These are phyloP conservation scores for Prunus dulcis DNA, from an alignment of 306 rosid genomes.

Conservation along the genomic window DNA sequence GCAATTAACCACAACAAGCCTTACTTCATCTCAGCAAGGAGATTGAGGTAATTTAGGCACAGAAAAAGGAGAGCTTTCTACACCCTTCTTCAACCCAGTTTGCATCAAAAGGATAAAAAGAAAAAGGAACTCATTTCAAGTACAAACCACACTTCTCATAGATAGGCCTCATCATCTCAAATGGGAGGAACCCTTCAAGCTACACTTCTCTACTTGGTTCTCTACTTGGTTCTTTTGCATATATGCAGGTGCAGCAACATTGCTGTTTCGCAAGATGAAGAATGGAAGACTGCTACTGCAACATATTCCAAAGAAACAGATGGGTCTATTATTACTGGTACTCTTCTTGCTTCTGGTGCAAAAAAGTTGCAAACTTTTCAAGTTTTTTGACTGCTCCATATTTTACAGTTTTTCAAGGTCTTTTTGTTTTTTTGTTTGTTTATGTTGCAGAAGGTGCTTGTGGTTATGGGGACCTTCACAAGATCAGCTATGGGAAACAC, in stretches of 20 bases:
- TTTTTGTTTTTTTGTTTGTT: background rate
- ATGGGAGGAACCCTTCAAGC: slow-evolving; percentile 65
- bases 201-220: slow-evolving; percentile 49
- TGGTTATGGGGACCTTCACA: slow-evolving; percentile 96
- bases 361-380: background rate
- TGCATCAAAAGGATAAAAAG: slow-evolving; percentile 28
- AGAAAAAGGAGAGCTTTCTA: slow-evolving; percentile 17
- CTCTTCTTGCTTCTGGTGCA: slow-evolving; percentile 25
- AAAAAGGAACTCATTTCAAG: slow-evolving; percentile 28
- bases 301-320: slow-evolving; percentile 72
- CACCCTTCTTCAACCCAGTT: slow-evolving; percentile 18
- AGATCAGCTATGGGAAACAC: slow-evolving; percentile 61
- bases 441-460: slow-evolving; percentile 92
- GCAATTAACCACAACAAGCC: background rate
- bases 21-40: slow-evolving; percentile 25
- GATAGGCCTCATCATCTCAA: slow-evolving; percentile 23
- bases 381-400: slow-evolving; percentile 1
- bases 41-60: slow-evolving; percentile 28
- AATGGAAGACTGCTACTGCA: slow-evolving; percentile 89
- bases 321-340: slow-evolving; percentile 78
- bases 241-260: slow-evolving; percentile 24
- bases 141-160: slow-evolving; percentile 10
- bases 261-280: slow-evolving; percentile 41
- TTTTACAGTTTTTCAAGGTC: background rate
- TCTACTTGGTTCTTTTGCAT: slow-evolving; percentile 51